Conservation (phyloP, 179 eudicot genomes). For the Carnegiea gigantea region DNA sequence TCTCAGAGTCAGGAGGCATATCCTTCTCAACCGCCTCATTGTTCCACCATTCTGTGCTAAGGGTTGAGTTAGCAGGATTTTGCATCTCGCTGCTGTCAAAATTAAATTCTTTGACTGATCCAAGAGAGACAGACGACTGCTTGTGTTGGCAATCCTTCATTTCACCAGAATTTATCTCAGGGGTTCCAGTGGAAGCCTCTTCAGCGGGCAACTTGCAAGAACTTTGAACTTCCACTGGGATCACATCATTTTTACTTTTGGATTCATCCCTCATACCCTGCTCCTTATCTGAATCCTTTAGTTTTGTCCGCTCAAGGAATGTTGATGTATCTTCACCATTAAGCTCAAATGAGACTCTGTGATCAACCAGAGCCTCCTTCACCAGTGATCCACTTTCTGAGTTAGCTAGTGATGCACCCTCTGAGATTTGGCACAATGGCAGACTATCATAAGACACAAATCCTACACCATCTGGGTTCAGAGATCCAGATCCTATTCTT, state of each 20-base stretch:
- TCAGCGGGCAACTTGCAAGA: constrained; percentile 24
- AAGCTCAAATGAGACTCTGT: constrained; percentile 42
- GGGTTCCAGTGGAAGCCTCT: constrained; percentile 25
- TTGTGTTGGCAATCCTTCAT: constrained; percentile 32
- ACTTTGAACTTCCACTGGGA: constrained; percentile 9
- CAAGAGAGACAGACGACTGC: constrained; percentile 42
- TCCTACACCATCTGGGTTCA: constrained; percentile 65
- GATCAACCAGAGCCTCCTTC: constrained; percentile 34
- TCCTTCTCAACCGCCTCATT: constrained; percentile 33
- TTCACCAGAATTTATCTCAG: constrained; percentile 20
- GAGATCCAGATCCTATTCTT: constrained; percentile 67
- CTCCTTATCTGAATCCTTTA: constrained; percentile 13
- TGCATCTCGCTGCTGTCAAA: constrained; percentile 35
- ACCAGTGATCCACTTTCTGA: constrained; percentile 31
- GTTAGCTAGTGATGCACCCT: constrained; percentile 35
- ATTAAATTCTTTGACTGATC: constrained; percentile 49
- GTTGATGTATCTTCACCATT: constrained; percentile 30
- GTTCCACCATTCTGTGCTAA: constrained; percentile 38
- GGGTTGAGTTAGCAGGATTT: constrained; percentile 13
- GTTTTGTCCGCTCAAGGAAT: constrained; percentile 20
- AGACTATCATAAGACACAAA: constrained; percentile 27
- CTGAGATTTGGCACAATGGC: constrained; percentile 32
- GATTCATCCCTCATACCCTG: constrained; percentile 17
- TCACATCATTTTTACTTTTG: background rate
- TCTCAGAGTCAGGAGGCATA: constrained; percentile 9